Conservation (phyloP, 495 filamentous ascomycete genomes). For the Oidiodendron maius region DNA sequence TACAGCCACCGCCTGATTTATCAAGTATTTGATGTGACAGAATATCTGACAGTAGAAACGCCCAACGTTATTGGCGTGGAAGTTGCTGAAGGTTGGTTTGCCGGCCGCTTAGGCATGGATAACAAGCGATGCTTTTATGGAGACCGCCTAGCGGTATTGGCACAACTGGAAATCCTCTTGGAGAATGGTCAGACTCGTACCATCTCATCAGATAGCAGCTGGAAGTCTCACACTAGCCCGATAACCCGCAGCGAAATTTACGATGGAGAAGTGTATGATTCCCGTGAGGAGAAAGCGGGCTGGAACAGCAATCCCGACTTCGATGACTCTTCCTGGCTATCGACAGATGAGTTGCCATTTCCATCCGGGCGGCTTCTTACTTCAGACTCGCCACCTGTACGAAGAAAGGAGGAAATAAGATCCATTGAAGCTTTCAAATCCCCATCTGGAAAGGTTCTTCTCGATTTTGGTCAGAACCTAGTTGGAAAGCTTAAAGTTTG, state of each 20-base stretch:
- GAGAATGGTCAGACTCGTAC: constrained; percentile 22
- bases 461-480: constrained; percentile 54
- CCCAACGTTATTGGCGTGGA: constrained; percentile 41
- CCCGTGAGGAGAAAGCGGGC: constrained; percentile 20
- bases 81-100: constrained; percentile 51
- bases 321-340: constrained; percentile 14
- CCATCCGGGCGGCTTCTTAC: constrained; percentile 4
- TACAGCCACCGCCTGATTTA: constrained; percentile 45
- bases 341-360: constrained; percentile 6
- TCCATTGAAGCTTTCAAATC: constrained; percentile 34
- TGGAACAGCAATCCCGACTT: constrained; percentile 19
- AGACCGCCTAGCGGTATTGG: constrained; percentile 37
- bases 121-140: constrained; percentile 33
- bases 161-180: constrained; percentile 35
- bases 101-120: constrained; percentile 30
- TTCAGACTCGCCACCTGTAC: constrained; percentile 16
- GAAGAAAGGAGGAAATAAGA: constrained; percentile 20
- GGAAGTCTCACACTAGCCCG: constrained; percentile 34
- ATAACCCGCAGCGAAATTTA: constrained; percentile 45
- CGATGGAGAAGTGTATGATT: constrained; percentile 47
- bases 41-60: constrained; percentile 25
- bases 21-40: constrained; percentile 43
- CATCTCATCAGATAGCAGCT: constrained; percentile 35
- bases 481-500: constrained; percentile 42
- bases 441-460: constrained; percentile 35